Evolutionary conservation across 345 rosid species (phyloP), one percentile per base, ranked within the genome.

Genomic region (Abelmoschus esculentus): DNA sequence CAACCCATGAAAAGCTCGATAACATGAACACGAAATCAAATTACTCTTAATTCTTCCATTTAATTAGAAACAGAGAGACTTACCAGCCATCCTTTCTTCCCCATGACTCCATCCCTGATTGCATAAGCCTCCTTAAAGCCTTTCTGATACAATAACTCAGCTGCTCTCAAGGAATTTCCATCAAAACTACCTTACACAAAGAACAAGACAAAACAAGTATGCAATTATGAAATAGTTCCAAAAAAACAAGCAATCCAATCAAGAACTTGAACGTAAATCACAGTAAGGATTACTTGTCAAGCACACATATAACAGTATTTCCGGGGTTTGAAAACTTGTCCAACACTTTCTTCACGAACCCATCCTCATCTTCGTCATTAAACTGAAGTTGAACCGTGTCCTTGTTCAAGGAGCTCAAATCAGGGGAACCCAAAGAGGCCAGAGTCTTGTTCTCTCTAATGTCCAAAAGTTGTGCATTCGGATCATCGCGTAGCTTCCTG

Each of bases 81-180:
- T 89, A 93, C 97, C 96, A 89, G 49, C 98, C 97, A 93, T 42
- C 97, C 98, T 9, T 90, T 86, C 76, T 87, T 83, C 82, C 97
- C 97, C 75, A 88, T 79, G 12, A 85, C 92, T 3, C 98, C 98
- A 9, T 85, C 93, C 80, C 75, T 86, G 80, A 90, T 85, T 55
- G 90, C 96, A 74, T 84, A 89, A 74, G 91, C 97, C 82, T 87
- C 96, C 79, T 89, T 86, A 78, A 93, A 90, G 2, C 96, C 97
- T 75, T 85, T 85, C 76, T 89, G 73, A 70, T 78, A 71, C 81
- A 93, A 47, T 73, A 90, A 80, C 80, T 89, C 91, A 26, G 97
- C 92, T 40, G 75, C 97, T 79, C 73, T 84, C 77, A 80, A 10
- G 50, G 97, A 90, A 84, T 83, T 81, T 73, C 89, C 97, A 83